Conservation (phyloP, 2,329 filamentous ascomycete genomes). For the Neonectria hederae region DNA sequence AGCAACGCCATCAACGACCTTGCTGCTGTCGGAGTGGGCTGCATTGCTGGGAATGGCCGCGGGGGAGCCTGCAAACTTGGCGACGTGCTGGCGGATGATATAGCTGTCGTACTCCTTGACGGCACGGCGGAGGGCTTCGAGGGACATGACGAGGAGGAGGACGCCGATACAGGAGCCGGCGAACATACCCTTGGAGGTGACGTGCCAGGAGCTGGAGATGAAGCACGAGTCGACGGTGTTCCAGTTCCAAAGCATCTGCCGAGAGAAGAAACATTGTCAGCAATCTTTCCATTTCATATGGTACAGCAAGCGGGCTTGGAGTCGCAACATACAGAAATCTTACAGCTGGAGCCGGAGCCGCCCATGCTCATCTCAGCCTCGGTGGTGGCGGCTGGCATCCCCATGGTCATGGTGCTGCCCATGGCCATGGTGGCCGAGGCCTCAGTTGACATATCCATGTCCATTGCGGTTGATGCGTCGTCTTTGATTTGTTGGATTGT, state of each 20-base stretch:
- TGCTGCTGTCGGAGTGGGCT: slow-evolving; percentile 35
- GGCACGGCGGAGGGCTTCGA: slow-evolving; percentile 77
- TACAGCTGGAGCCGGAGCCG: slow-evolving; percentile 48
- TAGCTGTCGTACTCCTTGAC: slow-evolving; percentile 78
- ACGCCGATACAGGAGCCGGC: slow-evolving; percentile 83
- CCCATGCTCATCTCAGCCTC: slow-evolving; percentile 32
- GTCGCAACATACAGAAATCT: slow-evolving; percentile 50
- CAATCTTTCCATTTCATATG: not conserved
- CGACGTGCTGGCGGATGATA: slow-evolving; percentile 64
- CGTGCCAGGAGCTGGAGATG: slow-evolving; percentile 74
- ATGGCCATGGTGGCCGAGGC: slow-evolving; percentile 24
- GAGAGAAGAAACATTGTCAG: not conserved
- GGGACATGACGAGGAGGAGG: slow-evolving; percentile 74
- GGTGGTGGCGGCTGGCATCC: slow-evolving; percentile 32
- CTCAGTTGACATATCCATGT: slow-evolving; percentile 24
- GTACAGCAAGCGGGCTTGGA: not conserved
- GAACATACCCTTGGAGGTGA: slow-evolving; percentile 76
- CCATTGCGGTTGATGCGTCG: slow-evolving; percentile 9
- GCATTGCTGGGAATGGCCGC: slow-evolving; percentile 19
- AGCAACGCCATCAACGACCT: slow-evolving; percentile 29
- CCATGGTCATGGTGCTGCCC: slow-evolving; percentile 31
- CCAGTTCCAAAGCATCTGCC: slow-evolving; percentile 84
- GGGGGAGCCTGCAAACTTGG: slow-evolving; percentile 40
- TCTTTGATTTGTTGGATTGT: not conserved
- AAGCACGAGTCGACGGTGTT: slow-evolving; percentile 77